phyloP scores from a whole-genome alignment of 108 stramenopile genomes.

The Tribonema minus region DNA sequence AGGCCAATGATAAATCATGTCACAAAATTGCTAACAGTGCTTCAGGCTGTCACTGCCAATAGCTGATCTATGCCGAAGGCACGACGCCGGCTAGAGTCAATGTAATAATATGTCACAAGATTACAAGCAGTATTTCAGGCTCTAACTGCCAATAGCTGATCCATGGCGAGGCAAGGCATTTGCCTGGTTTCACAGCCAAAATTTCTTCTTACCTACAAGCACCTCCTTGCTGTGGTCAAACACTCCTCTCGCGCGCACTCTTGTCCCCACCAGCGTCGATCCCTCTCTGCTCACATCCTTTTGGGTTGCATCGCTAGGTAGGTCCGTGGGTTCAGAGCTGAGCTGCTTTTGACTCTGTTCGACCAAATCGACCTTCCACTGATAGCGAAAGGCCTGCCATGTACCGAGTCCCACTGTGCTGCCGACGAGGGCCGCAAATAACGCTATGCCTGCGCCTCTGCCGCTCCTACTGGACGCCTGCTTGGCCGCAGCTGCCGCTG shows the following conservation, averaged over 20 bases:
- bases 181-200: neutral
- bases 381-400: conserved; percentile 12
- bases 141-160: neutral
- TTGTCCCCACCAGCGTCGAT: conserved; percentile 3
- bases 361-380: conserved; percentile 16
- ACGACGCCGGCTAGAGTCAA: neutral
- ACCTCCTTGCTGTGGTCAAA: conserved; percentile 39
- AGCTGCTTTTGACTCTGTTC: neutral
- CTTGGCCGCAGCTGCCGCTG: too few species aligned
- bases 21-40: neutral
- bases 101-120: neutral
- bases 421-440: too few species aligned
- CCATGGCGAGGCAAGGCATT: neutral
- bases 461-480: too few species aligned
- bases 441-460: too few species aligned
- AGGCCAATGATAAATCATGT: too few species aligned
- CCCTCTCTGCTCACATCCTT: neutral
- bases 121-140: neutral
- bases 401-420: conserved; percentile 11
- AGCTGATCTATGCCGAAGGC: neutral
- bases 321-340: neutral
- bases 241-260: conserved; percentile 6
- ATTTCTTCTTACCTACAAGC: conserved; percentile 19
- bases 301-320: neutral
- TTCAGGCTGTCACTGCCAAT: neutral